Percentiles rank a stretch among this genome's conserved stretches.
Evolutionary conservation across 441 rosid species (phyloP).

Genomic region (Mallotus repandus): DNA sequence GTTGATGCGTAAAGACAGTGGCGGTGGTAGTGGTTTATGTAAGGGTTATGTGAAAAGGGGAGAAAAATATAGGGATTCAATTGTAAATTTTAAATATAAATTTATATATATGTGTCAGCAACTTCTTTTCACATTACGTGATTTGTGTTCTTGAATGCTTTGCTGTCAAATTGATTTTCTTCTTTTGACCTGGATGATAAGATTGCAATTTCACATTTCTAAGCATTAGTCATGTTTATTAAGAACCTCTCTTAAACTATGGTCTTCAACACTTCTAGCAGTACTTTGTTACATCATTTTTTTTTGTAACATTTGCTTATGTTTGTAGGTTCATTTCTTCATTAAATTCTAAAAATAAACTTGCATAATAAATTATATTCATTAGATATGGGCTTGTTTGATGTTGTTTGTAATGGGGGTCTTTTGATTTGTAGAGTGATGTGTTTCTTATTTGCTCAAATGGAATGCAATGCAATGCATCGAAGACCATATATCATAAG

Average conservation of each 20-base stretch:
- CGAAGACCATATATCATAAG: conserved; percentile 77
- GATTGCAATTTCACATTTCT: neutral
- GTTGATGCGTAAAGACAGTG: too few species aligned
- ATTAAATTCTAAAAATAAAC: neutral
- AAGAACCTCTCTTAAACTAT: neutral
- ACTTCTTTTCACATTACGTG: too few species aligned
- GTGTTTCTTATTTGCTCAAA: conserved; percentile 78
- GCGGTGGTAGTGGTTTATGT: too few species aligned
- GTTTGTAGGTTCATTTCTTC: neutral
- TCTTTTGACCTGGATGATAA: neutral
- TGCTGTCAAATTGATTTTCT: neutral
- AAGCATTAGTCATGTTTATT: neutral
- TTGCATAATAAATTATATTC: neutral
- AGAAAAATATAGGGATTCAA: too few species aligned
- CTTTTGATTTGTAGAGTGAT: conserved; percentile 67
- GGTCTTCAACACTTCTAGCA: neutral
- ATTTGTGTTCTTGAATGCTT: neutral
- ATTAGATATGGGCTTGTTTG: neutral
- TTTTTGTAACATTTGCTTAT: neutral
- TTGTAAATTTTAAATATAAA: too few species aligned
- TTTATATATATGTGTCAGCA: too few species aligned
- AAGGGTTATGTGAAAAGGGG: too few species aligned
- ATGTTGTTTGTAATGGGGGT: neutral
- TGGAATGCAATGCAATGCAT: conserved; percentile 83
- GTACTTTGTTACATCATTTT: neutral